Conservation (phyloP, 306 rosid species). For the Urtica urens region DNA sequence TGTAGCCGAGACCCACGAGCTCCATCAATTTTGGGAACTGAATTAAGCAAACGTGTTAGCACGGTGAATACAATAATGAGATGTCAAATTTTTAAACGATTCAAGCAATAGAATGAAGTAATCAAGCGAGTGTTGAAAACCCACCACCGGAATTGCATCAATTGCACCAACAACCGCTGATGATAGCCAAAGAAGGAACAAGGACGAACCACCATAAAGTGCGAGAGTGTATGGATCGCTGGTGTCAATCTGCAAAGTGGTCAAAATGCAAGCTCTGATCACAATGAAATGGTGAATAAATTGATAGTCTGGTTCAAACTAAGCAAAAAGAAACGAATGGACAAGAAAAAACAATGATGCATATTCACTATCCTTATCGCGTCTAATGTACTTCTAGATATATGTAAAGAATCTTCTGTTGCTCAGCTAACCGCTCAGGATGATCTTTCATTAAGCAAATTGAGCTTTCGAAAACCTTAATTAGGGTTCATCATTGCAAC, state of each 20-base stretch:
- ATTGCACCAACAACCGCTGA: conserved; percentile 68
- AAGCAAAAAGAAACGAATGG: too few species aligned
- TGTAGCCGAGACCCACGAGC: conserved; percentile 70
- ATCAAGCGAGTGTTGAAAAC: too few species aligned
- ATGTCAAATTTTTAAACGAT: background rate
- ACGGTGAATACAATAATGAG: background rate
- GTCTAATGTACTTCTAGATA: background rate
- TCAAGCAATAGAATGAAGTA: background rate
- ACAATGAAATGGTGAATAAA: too few species aligned
- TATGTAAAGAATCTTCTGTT: background rate
- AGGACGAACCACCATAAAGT: conserved; percentile 43
- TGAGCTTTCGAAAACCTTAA: background rate
- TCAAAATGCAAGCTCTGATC: background rate
- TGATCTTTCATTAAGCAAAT: conserved; percentile 5
- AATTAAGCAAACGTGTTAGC: background rate
- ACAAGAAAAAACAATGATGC: background rate
- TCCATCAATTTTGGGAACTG: conserved; percentile 89
- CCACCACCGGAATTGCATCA: conserved; percentile 78
- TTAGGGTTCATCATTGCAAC: conserved; percentile 11
- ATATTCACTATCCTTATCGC: background rate
- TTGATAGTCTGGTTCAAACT: background rate
- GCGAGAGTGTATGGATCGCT: conserved; percentile 24
- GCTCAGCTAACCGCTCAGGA: conserved; percentile 18
- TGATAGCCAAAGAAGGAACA: conserved; percentile 47
- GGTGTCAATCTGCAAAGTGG: conserved; percentile 43